Percentiles rank a stretch among this genome's conserved stretches.
Evolutionary conservation across 2,329 filamentous ascomycete species (phyloP).

Genomic region (Colletotrichum theobromicola): DNA sequence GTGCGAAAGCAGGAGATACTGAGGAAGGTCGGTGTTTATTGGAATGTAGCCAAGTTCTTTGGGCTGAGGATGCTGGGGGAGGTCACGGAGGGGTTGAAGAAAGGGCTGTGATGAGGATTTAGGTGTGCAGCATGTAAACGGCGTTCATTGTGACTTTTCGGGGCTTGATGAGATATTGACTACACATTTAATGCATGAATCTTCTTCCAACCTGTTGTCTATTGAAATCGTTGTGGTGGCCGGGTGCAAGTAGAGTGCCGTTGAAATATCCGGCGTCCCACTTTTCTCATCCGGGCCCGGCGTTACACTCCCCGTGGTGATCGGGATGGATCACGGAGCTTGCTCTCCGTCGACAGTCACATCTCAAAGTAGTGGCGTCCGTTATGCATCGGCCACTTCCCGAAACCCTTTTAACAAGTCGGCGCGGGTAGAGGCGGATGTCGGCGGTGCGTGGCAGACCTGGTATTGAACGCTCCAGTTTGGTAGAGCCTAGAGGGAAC

Average conservation of each 20-base stretch:
- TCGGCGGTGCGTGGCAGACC: neutral
- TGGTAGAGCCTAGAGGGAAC: neutral
- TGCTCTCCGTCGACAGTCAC: too few relatives aligned
- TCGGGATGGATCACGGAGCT: neutral
- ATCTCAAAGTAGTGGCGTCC: too few relatives aligned
- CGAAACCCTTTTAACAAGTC: too few relatives aligned
- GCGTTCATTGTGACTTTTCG: neutral
- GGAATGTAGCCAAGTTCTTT: constrained; percentile 79
- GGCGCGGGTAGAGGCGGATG: neutral
- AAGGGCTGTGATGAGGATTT: constrained; percentile 39
- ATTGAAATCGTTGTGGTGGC: accelerated
- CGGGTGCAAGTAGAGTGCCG: neutral
- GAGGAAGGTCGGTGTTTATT: constrained; percentile 71
- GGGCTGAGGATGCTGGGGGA: constrained; percentile 80
- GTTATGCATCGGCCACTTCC: too few relatives aligned
- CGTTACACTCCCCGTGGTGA: neutral
- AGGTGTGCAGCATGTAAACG: neutral
- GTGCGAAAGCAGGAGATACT: constrained; percentile 70
- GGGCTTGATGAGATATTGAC: neutral
- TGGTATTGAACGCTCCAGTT: neutral
- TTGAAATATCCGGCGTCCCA: neutral
- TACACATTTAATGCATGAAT: neutral
- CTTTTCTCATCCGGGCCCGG: neutral
- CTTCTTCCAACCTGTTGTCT: accelerated
- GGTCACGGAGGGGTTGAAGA: constrained; percentile 70